phyloP scores from a whole-genome alignment of 2,329 filamentous ascomycete genomes.

The Trichoderma sp. region DNA sequence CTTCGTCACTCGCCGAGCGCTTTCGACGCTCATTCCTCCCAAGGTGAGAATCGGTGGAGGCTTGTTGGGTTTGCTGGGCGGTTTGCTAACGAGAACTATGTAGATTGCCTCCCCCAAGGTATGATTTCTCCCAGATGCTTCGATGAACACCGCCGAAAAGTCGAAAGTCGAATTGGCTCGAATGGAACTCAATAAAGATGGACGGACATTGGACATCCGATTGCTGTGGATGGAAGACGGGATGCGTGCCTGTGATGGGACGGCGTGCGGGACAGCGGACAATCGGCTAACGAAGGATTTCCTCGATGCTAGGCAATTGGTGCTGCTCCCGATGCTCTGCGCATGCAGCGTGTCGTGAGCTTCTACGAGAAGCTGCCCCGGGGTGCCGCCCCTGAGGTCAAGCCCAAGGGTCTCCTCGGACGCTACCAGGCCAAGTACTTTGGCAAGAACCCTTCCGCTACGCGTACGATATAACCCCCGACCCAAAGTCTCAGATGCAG shows the following conservation, averaged over 20 bases:
- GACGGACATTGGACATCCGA: background rate
- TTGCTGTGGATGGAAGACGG: background rate
- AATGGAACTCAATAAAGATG: background rate
- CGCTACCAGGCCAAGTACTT: slow-evolving; percentile 93
- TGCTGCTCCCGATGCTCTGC: slow-evolving; percentile 89
- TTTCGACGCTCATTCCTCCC: slow-evolving; percentile 98
- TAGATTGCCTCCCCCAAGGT: slow-evolving; percentile 84
- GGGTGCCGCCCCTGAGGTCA: slow-evolving; percentile 79
- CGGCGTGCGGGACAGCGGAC: slow-evolving; percentile 22
- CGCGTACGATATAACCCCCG: slow-evolving; percentile 65
- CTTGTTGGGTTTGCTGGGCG: slow-evolving; percentile 42
- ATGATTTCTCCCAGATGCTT: slow-evolving; percentile 38
- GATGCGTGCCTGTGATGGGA: background rate
- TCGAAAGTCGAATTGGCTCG: slow-evolving; percentile 7
- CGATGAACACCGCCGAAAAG: background rate
- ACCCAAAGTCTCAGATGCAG: background rate
- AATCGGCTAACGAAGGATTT: slow-evolving; percentile 14
- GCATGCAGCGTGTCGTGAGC: slow-evolving; percentile 96
- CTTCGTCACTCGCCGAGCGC: slow-evolving; percentile 84
- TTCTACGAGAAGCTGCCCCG: slow-evolving; percentile 99
- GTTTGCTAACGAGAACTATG: slow-evolving; percentile 35
- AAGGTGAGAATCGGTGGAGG: slow-evolving; percentile 68
- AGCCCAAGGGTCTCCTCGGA: slow-evolving; percentile 80
- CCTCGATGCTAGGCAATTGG: slow-evolving; percentile 74
- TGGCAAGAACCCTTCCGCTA: slow-evolving; percentile 85